A percentile compares a stretch with the other conserved stretches of the same genome.
phyloP scores from a whole-genome alignment of 352 stramenopile species.

The Globisporangium acanthophoron region DNA sequence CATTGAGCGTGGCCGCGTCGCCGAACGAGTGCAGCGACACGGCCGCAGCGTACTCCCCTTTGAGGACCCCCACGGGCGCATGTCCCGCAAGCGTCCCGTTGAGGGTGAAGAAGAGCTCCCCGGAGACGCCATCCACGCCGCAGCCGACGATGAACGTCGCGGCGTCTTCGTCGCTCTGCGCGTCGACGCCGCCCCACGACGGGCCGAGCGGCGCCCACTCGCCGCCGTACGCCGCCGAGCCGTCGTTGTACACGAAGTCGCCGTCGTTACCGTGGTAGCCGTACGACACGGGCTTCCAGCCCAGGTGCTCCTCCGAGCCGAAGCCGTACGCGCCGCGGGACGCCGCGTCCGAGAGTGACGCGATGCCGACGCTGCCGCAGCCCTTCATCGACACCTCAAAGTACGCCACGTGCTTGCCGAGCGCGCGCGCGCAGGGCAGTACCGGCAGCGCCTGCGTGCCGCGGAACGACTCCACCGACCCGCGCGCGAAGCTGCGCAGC shows the following conservation, averaged over 20 bases:
- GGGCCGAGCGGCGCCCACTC: slow-evolving; percentile 67
- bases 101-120: slow-evolving; percentile 74
- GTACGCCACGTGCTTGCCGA: slow-evolving; percentile 59
- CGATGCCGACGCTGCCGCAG: slow-evolving; percentile 75
- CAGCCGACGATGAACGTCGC: slow-evolving; percentile 63
- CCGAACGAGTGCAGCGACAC: slow-evolving; percentile 77
- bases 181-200: slow-evolving; percentile 46
- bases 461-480: slow-evolving; percentile 70
- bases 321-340: slow-evolving; percentile 71
- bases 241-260: slow-evolving; percentile 82
- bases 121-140: slow-evolving; percentile 49
- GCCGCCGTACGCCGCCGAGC: slow-evolving; percentile 55
- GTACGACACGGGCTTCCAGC: slow-evolving; percentile 77
- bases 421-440: slow-evolving; percentile 47
- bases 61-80: slow-evolving; percentile 32
- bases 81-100: slow-evolving; percentile 62
- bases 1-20: slow-evolving; percentile 66
- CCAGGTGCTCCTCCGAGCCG: slow-evolving; percentile 74
- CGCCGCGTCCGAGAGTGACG: slow-evolving; percentile 44
- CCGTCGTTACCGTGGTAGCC: slow-evolving; percentile 85
- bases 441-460: slow-evolving; percentile 38
- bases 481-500: slow-evolving; percentile 65
- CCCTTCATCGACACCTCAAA: slow-evolving; percentile 73
- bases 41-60: slow-evolving; percentile 60
- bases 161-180: slow-evolving; percentile 17